Percentiles rank a stretch among this genome's conserved stretches.
These are phyloP conservation scores for Penicillium sp. DNA, from an alignment of 2,329 filamentous ascomycete species.

Conservation along the genomic window DNA sequence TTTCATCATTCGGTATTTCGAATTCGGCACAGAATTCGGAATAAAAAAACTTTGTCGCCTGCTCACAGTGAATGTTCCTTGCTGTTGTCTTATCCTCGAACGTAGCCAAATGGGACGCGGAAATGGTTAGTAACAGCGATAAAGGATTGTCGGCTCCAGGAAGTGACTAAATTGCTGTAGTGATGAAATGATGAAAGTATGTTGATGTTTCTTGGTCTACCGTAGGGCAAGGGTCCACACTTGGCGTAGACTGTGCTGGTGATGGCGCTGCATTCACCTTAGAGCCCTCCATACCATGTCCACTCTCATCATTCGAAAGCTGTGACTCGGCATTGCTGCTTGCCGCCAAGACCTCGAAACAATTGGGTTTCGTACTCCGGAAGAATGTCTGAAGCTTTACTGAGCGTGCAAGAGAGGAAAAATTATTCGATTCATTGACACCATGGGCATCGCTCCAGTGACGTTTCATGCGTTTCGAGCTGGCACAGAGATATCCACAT, in stretches of 20 bases:
- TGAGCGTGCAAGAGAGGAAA: neutral
- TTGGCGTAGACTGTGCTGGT: neutral
- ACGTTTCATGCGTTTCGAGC: neutral
- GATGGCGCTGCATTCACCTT: neutral
- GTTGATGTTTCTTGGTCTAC: neutral
- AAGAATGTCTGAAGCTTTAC: neutral
- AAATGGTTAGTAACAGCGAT: neutral
- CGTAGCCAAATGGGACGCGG: neutral
- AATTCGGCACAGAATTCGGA: neutral
- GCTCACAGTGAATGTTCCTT: neutral
- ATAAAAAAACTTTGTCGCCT: neutral
- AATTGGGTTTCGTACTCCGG: neutral
- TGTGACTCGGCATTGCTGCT: neutral
- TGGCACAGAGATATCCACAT: neutral
- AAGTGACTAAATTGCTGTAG: neutral
- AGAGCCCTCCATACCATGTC: neutral
- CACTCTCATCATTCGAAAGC: neutral
- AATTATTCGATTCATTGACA: neutral
- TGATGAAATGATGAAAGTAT: neutral
- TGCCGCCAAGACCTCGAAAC: neutral
- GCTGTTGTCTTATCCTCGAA: neutral
- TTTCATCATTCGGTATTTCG: neutral
- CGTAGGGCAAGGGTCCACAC: neutral
- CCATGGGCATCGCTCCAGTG: neutral
- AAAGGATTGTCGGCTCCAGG: neutral